phyloP scores from a whole-genome alignment of 768 basidiomycete species.

The Boletus tomentosulus region DNA sequence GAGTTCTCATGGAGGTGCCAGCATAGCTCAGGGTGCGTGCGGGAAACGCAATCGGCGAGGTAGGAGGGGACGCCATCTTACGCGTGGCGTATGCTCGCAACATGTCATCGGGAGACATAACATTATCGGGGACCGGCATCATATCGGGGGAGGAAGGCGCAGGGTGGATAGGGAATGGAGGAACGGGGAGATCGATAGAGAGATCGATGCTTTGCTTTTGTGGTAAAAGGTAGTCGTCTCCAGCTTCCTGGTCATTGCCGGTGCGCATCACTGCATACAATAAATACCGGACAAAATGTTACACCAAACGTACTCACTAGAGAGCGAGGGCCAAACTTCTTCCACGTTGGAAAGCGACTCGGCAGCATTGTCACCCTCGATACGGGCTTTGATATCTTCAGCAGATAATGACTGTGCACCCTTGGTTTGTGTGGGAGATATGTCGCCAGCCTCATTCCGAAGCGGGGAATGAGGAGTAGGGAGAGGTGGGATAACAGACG shows the following conservation, averaged over 20 bases:
- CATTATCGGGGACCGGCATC: constrained; percentile 38
- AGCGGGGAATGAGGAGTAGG: constrained; percentile 22
- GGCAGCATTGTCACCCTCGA: constrained; percentile 34
- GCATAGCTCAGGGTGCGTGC: constrained; percentile 21
- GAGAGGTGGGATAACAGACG: constrained; percentile 39
- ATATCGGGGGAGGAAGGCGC: constrained; percentile 37
- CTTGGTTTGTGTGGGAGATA: constrained; percentile 43
- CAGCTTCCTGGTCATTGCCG: constrained; percentile 30
- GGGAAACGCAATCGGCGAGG: constrained; percentile 30
- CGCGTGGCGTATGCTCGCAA: constrained; percentile 66
- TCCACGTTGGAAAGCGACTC: constrained; percentile 41
- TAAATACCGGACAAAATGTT: constrained; percentile 3
- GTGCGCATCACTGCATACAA: constrained; percentile 66
- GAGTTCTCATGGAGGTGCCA: constrained; percentile 26
- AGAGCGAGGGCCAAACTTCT: constrained; percentile 66
- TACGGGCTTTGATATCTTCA: constrained; percentile 59
- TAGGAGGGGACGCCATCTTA: constrained; percentile 32
- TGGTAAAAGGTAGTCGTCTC: constrained; percentile 47
- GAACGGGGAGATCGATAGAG: constrained; percentile 29
- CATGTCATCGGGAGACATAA: constrained; percentile 71
- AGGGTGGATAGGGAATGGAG: constrained; percentile 32
- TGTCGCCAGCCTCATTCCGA: constrained; percentile 24
- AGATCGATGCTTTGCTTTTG: constrained; percentile 21
- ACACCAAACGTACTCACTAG: constrained; percentile 40
- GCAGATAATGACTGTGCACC: constrained; percentile 44